These are phyloP conservation scores for Dacryopinax primogenitus DNA, from an alignment of 768 basidiomycete genomes.

Conservation along the genomic window DNA sequence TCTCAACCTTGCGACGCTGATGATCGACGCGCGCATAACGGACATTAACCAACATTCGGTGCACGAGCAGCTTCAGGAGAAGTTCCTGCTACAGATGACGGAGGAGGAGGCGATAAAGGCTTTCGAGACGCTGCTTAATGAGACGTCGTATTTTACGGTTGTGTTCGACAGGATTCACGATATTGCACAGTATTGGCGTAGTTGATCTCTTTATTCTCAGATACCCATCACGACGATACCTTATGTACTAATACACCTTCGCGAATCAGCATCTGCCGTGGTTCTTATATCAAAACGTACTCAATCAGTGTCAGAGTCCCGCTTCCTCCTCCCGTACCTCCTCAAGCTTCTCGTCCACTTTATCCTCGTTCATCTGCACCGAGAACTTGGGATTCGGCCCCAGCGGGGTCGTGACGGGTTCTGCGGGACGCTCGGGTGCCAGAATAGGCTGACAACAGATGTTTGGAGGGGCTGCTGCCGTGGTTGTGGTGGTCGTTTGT, in stretches of 20 bases:
- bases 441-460: no score
- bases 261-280: no score
- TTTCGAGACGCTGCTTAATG: slow-evolving; percentile 84
- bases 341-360: slow-evolving; percentile 1
- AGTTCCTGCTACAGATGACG: slow-evolving; percentile 84
- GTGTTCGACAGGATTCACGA: slow-evolving; percentile 91
- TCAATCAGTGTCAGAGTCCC: no score
- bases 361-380: not conserved
- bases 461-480: not conserved
- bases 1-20: slow-evolving; percentile 86
- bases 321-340: slow-evolving; percentile 5
- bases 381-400: not conserved
- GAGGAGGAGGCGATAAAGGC: slow-evolving; percentile 98
- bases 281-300: no score
- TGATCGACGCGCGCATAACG: slow-evolving; percentile 96
- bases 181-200: slow-evolving; percentile 53
- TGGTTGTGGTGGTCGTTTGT: not conserved
- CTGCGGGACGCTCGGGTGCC: not conserved
- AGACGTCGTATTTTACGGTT: slow-evolving; percentile 86
- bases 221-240: not conserved
- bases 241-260: no score
- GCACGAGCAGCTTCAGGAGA: slow-evolving; percentile 85
- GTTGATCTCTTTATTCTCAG: not conserved
- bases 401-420: not conserved
- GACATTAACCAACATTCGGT: slow-evolving; percentile 89